Base-by-base conservation (phyloP, 768 basidiomycete species). In the Boletus reticulatus region DNA sequence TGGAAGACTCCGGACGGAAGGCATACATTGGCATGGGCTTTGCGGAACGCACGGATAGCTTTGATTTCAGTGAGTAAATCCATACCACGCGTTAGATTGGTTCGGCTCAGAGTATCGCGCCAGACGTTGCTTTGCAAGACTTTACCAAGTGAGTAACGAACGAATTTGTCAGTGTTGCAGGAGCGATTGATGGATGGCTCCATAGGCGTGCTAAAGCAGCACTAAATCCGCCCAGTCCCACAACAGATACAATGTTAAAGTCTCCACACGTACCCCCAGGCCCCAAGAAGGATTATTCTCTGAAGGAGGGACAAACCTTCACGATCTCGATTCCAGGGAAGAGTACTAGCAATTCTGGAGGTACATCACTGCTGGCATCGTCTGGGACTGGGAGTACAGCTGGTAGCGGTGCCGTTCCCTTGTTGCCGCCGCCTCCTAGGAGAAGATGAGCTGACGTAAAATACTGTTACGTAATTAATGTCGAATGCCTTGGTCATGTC, bases 11-110 rank as follows among this genome's bases (percentile, higher is more conserved):
- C 16, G 92, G 92, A 20, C 85, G 82, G 70, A 89, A 91, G 68
- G 94, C 95, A 2, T 94, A 92, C 66, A 92, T 98, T 54, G 94
- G 94, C 6, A 87, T 97, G 81, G 94, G 94, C 16, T 98, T 94
- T 69, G 81, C 82, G 20, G 94, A 95, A 67, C 81, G 93, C 22
- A 80, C 90, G 9, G 92, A 94, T 62, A 89, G 91, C 60, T 94
- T 94, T 70, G 93, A 94, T 71, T 94, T 94, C 74, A 92, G 94
- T 94, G 62, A 72, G 92, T 72, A 12, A 37, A 38, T 53, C 27
- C 31, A 11, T 10, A 3, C 24, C 20, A 24, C 24, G 42, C 51
- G 38, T 49, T 43, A 38, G 37, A 27, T 24, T 43, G 22, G 51
- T 31, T 32, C 1, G 39, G 48, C 57, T 62, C 36, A 66, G 53